Conservation (phyloP, 192 early-diverging fungal species). For the Dissophora globulifera region DNA sequence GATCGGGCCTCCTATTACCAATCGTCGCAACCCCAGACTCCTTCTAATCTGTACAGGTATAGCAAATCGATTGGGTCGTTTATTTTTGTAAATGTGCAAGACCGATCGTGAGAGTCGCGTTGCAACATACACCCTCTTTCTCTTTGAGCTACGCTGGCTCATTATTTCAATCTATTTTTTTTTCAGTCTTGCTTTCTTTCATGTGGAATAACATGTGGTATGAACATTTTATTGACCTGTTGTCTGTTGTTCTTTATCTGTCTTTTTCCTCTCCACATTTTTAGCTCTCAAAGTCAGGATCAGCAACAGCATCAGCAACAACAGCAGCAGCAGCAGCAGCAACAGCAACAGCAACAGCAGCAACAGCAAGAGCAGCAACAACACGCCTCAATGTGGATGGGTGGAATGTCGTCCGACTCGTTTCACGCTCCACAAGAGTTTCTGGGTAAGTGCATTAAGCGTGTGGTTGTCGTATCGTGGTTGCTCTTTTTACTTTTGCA, state of each 20-base stretch:
- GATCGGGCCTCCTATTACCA: conserved; percentile 28
- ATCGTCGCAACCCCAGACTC: conserved; percentile 8
- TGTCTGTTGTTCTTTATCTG: no score
- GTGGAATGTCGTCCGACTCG: conserved; percentile 15
- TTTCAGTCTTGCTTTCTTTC: background rate
- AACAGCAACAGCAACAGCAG: no score
- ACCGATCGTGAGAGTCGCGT: no score
- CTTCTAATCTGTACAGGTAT: conserved; percentile 24
- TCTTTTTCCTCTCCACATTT: background rate
- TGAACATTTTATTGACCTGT: no score
- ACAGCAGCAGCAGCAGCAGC: no score
- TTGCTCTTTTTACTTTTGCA: background rate
- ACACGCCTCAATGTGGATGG: conserved; percentile 13
- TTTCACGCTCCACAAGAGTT: conserved; percentile 26
- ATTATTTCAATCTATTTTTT: no score
- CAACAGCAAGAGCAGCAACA: no score
- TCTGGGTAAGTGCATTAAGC: conserved; percentile 11
- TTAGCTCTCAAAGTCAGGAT: conserved; percentile 8
- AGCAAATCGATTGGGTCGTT: no score
- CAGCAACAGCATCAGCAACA: conserved; percentile 23
- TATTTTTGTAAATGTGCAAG: no score
- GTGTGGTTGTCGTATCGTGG: no score
- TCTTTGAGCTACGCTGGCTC: background rate
- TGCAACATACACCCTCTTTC: background rate
- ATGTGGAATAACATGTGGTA: background rate